phyloP scores from a whole-genome alignment of 352 stramenopile species.

The Phytophthora chlamydospora region DNA sequence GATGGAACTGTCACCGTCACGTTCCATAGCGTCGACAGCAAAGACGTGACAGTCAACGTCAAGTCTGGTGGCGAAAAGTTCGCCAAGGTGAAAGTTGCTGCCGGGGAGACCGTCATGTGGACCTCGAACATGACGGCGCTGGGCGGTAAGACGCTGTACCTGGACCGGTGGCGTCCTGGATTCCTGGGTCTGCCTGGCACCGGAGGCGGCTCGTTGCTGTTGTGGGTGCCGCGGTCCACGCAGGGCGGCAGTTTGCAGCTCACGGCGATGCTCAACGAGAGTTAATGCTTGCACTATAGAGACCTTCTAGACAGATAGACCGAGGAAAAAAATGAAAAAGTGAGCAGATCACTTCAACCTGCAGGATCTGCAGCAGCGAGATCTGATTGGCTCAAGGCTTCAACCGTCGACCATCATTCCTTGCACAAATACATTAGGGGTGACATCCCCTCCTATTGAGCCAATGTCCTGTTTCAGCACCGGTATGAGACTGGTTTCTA shows the following conservation, averaged over 20 bases:
- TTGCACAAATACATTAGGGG: constrained; percentile 5
- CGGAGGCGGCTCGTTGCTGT: constrained; percentile 34
- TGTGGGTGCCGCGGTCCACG: constrained; percentile 31
- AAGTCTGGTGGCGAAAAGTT: constrained; percentile 34
- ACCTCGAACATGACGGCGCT: constrained; percentile 20
- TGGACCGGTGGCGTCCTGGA: constrained; percentile 41
- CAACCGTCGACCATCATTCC: constrained; percentile 26
- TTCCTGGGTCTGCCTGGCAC: constrained; percentile 32
- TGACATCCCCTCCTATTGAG: constrained; percentile 11
- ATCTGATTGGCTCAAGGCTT: constrained; percentile 15
- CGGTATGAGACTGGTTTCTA: constrained; percentile 1
- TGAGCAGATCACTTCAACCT: neutral
- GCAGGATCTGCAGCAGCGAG: too few species aligned
- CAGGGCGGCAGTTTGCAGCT: constrained; percentile 24
- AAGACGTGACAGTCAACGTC: constrained; percentile 44
- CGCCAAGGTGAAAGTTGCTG: constrained; percentile 24
- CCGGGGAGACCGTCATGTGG: constrained; percentile 30
- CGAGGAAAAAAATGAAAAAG: neutral
- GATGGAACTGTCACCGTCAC: constrained; percentile 29
- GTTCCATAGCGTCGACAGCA: constrained; percentile 33
- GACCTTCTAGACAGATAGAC: constrained; percentile 3
- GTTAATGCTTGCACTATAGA: constrained; percentile 13
- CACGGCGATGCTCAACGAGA: constrained; percentile 23
- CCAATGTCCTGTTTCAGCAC: neutral
- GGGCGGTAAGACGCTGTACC: constrained; percentile 40